Evolutionary conservation across 2,329 filamentous ascomycete genomes (phyloP), one percentile per base, ranked within the genome.

Genomic region (Trichophyton simii): DNA sequence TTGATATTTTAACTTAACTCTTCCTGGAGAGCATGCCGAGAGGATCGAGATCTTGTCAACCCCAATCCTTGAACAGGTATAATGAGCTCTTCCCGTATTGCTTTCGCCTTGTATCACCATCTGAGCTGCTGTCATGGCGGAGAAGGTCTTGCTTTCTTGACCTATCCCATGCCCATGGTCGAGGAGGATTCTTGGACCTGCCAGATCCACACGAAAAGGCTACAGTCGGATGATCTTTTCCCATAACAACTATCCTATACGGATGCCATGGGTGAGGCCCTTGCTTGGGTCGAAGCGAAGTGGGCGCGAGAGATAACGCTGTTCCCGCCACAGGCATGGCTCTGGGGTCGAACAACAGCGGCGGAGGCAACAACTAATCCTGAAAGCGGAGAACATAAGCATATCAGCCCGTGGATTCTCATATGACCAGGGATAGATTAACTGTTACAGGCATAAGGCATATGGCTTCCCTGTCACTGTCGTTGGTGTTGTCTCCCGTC

Each of bases 151-250:
- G 15, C 18, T 46, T 46, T 18, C 48, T 28, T 18, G n/a, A 18
- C 48, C 31, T 25, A 9, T 28, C 20, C 48, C 48, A 25, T 52
- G 48, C 15, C 48, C 48, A 31, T 25, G 48, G 25, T 25, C 20
- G 20, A 52, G 25, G 48, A 52, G 20, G 20, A 25, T 52, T 31
- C 9, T 65, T 80, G 52, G 77, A 79, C 60, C 78, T 79, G 65
- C 78, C 13, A 78, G 75, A 60, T 77, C 79, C 69, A 77, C 42
- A 75, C 78, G 3, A 77, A 79, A 79, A 61, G 77, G 71, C 0
- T 77, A 79, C 64, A 69, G 71, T 13, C 62, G 69, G 20, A 69
- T 76, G 62, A 67, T 76, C 48, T 52, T 52, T 28, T 52, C 20
- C 42, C 42, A 46, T 22, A 31, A 28, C 20, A 25, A 8, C 25